Conservation (phyloP, 2,329 filamentous ascomycete species). For the Monilinia vaccinii-corymbosi region DNA sequence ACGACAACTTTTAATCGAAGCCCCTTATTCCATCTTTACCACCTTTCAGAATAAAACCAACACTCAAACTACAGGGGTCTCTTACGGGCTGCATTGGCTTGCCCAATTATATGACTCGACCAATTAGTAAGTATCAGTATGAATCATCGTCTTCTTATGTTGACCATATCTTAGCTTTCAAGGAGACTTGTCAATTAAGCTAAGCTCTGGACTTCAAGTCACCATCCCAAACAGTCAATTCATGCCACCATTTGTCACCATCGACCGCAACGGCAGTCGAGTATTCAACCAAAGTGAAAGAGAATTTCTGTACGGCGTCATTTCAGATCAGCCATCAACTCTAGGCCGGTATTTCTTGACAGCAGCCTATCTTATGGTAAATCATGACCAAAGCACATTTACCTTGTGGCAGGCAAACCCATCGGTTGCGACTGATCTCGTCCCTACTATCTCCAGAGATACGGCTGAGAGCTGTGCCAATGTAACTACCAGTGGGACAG, state of each 20-base stretch:
- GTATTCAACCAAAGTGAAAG: background rate
- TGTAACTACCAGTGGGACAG: background rate
- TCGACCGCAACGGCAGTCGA: background rate
- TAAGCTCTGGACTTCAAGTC: background rate
- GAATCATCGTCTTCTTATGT: too few relatives aligned
- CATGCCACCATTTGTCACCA: background rate
- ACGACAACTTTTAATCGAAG: background rate
- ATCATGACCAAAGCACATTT: background rate
- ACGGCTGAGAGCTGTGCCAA: background rate
- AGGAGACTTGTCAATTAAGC: background rate
- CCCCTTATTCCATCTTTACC: background rate
- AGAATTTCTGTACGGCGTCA: background rate
- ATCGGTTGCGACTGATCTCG: background rate
- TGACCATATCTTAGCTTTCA: background rate
- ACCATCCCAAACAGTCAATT: background rate
- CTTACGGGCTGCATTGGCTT: background rate
- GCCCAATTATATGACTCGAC: background rate
- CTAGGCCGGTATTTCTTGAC: background rate
- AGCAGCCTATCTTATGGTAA: slow-evolving; percentile 2
- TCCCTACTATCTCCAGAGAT: background rate
- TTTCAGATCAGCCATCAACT: background rate
- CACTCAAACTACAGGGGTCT: background rate
- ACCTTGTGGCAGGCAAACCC: background rate
- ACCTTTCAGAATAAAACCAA: background rate
- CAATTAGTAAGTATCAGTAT: background rate